Evolutionary conservation across 257 asterid genomes (phyloP), one percentile per base, ranked within the genome.

Genomic region (Osmanthus fragrans): DNA sequence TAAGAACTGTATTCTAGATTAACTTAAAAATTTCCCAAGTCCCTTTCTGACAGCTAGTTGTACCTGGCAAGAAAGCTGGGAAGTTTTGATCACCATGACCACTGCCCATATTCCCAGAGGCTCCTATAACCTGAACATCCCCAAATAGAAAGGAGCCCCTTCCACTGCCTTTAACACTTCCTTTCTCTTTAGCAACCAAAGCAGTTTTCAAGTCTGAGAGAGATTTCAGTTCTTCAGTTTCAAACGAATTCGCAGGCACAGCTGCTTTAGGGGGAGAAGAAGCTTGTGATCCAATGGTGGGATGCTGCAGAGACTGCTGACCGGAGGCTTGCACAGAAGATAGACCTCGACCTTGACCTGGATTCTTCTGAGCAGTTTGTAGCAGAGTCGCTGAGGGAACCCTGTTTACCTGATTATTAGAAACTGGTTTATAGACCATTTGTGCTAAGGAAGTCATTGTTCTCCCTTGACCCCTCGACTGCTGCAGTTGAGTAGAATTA

Each of bases 61-160:
- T 83, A 93, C 99, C 92, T 82, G 96, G 99, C 83, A 93, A 86
- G 87, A 96, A 93, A 79, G 99, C 76, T 10, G 97, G 98, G 67
- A 90, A 93, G 73, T 92, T 95, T 79, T 86, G 97, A 84, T 95
- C 99, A 70, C 89, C 86, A 7, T 75, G 92, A 73, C 88, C 90
- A 74, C 81, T 79, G 39, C 89, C 88, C 86, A 87, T 81, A 84
- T 80, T 85, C 58, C 92, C 91, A 73, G 97, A 82, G 79, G 89
- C 80, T 71, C 97, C 97, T 86, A 88, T 88, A 42, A 87, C 86
- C 85, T 88, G 97, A 76, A 93, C 85, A 71, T 97, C 98, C 71
- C 92, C 92, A 82, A 86, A 89, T 30, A 90, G 82, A 82, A 86
- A 84, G 40, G 98, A 82, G 45, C 94, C 96, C 80, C 86, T 88